These are phyloP conservation scores for Nadsonia commutata DNA, from an alignment of 1,139 yeast species.

Conservation along the genomic window DNA sequence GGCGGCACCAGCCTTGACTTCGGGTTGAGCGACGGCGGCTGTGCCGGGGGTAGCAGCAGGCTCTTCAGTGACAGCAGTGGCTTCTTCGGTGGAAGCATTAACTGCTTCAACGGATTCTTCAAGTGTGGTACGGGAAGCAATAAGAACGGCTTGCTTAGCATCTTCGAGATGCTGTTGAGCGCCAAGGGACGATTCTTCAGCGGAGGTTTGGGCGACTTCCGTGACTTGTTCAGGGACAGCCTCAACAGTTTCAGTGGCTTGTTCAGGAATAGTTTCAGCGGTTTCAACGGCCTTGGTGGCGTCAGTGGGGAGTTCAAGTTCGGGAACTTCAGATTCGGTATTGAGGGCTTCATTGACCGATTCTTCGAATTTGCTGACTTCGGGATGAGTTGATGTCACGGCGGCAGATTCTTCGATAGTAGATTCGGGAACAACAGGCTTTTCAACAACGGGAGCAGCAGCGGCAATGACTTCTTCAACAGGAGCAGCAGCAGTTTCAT, in stretches of 20 bases:
- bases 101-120: not conserved
- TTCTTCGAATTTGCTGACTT: not conserved
- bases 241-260: not conserved
- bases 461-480: slow-evolving; percentile 7
- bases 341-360: not conserved
- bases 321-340: not conserved
- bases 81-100: slow-evolving; percentile 1
- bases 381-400: slow-evolving; percentile 4
- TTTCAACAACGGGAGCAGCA: not conserved
- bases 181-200: not conserved
- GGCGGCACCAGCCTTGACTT: slow-evolving; percentile 1
- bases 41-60: not conserved
- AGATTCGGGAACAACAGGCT: not conserved
- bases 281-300: slow-evolving; percentile 1
- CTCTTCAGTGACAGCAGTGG: not conserved
- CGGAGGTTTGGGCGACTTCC: too few species aligned
- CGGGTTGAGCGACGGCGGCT: not conserved
- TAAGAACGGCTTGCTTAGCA: slow-evolving; percentile 1
- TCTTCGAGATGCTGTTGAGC: slow-evolving; percentile 1
- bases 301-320: not conserved
- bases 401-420: slow-evolving; percentile 1
- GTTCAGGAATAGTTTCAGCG: not conserved
- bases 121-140: not conserved
- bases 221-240: not conserved
- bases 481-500: slow-evolving; percentile 6